Evolutionary conservation across 805 yeast species (phyloP).

Genomic region (Candida maltosa): DNA sequence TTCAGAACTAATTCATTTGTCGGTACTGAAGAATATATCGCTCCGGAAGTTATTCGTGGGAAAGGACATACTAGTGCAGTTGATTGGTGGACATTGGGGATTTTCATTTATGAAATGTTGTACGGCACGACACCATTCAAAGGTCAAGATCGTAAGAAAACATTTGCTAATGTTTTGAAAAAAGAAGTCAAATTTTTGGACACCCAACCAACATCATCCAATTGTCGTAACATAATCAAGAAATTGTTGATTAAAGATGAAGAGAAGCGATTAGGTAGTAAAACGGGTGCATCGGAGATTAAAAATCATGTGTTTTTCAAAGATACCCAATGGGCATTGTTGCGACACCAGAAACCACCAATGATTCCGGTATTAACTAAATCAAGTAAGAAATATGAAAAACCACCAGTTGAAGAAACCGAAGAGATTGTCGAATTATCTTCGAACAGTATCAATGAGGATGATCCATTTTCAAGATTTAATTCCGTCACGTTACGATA

Average conservation of each 20-base stretch:
- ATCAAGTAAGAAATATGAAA: conserved; percentile 19
- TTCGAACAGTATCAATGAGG: conserved; percentile 20
- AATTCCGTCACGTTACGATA: conserved; percentile 84
- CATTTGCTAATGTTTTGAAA: conserved; percentile 84
- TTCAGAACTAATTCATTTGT: conserved; percentile 97
- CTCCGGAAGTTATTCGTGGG: conserved; percentile 96
- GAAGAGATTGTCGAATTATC: conserved; percentile 15
- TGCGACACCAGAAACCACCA: conserved; percentile 92
- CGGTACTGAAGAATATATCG: conserved; percentile 97
- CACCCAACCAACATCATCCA: conserved; percentile 59
- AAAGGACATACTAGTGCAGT: conserved; percentile 97
- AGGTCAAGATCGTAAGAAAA: conserved; percentile 82
- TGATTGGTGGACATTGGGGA: conserved; percentile 99
- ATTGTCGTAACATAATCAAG: conserved; percentile 75
- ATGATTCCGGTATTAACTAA: conserved; percentile 78
- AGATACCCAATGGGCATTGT: conserved; percentile 89
- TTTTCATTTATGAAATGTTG: conserved; percentile 88
- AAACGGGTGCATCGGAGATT: conserved; percentile 92
- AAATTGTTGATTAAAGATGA: conserved; percentile 88
- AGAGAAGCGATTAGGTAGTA: conserved; percentile 81
- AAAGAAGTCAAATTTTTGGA: conserved; percentile 81
- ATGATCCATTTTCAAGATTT: conserved; percentile 82
- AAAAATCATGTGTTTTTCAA: conserved; percentile 91
- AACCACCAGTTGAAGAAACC: conserved; percentile 13
- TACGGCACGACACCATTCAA: conserved; percentile 96